A percentile compares a stretch with the other conserved stretches of the same genome.
Conservation (phyloP, 164 flowering plant genomes). For the Stephania cephalantha region DNA sequence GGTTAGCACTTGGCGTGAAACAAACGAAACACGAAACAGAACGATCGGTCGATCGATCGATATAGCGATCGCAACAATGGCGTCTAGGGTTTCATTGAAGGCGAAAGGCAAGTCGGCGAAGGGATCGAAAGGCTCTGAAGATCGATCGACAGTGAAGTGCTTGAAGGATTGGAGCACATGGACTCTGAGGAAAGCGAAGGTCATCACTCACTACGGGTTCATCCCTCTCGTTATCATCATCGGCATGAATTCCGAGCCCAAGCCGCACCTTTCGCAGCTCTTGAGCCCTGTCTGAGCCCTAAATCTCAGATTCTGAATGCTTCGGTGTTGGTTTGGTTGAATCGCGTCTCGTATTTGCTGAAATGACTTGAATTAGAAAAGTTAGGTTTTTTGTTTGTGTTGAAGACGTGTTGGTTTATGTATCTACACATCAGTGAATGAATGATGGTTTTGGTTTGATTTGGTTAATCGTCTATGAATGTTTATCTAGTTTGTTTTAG, state of each 20-base stretch:
- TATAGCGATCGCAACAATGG: constrained; percentile 28
- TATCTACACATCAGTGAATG: background rate
- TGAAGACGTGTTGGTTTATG: background rate
- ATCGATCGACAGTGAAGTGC: constrained; percentile 25
- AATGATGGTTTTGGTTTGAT: background rate
- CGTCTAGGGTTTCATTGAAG: constrained; percentile 41
- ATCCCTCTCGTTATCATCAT: constrained; percentile 71
- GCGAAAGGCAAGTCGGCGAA: constrained; percentile 36
- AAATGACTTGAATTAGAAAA: constrained; percentile 9
- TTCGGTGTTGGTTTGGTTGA: background rate
- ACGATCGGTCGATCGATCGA: background rate
- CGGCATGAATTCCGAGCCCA: constrained; percentile 84
- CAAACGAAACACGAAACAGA: background rate
- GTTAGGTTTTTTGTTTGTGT: background rate
- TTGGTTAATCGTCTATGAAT: background rate
- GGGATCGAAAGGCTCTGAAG: constrained; percentile 30
- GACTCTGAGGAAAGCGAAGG: constrained; percentile 72
- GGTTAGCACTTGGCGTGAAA: background rate
- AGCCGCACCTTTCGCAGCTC: constrained; percentile 57
- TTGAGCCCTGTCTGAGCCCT: constrained; percentile 52
- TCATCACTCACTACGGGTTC: constrained; percentile 75
- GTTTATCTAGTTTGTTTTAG: background rate
- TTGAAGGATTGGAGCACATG: constrained; percentile 73
- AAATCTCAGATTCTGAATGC: background rate
- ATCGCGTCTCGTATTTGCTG: constrained; percentile 7